Evolutionary conservation across 2,329 filamentous ascomycete species (phyloP), one percentile per base, ranked within the genome.

Genomic region (Aciculosporium take): DNA sequence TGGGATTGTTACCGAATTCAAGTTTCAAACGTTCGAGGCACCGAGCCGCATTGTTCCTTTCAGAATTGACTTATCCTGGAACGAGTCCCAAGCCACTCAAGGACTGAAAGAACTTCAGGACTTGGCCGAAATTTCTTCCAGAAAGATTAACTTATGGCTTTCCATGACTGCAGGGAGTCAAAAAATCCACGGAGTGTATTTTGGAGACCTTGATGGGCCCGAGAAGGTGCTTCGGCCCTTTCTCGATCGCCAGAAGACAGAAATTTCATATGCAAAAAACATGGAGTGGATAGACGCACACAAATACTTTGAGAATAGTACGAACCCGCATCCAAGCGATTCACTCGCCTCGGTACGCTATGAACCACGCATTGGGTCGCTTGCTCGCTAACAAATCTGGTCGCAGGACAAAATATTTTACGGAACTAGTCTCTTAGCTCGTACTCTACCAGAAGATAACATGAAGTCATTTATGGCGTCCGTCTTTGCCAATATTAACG

Each of bases 1-100:
- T 41, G 65, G 62, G 3, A 57, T 66, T n/a, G 60, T 60, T 17
- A 15, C 30, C 17, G 30, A 32, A 13, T 50, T 56, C 2, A 51
- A 53, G 41, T 56, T 56, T 31, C 39, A 45, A 17, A 56, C 54
- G 0, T 56, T 56, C 17, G 40, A 36, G 1, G 53, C 51, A 2
- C 53, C 54, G 1, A 33, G 41, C 1, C 37, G 41, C 3, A 48
- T 49, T 5, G 53, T 50, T 0, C 42, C 49, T 0, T 56, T 56
- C 20, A 48, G 3, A 0, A 48, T 56, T 4, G 44, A 54, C 1
- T 7, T 37, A 7, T 15, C 4, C 9, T 37, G 35, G 35, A 45
- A 27, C 1, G 40, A 47, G 6, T 36, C 46, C 0, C 37, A 49
- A 5, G 50, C 50, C 0, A 44, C 53, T 0, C 21, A 37, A 5